Percentiles rank a stretch among this genome's conserved stretches.
These are phyloP conservation scores for Podaxis mareebaensis DNA, from an alignment of 768 basidiomycete species.

Conservation along the genomic window DNA sequence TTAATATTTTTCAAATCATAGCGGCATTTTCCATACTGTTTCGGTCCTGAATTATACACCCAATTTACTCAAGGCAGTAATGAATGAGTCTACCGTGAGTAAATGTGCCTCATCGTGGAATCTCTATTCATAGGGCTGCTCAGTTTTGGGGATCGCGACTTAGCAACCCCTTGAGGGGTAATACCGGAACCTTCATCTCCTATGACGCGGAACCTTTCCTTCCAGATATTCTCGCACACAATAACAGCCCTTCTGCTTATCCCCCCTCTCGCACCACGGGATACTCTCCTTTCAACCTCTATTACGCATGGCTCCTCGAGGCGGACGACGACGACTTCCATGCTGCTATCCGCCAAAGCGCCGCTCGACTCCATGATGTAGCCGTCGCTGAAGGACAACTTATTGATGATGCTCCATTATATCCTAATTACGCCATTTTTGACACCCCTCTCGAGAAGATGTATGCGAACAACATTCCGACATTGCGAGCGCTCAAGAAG, in stretches of 20 bases:
- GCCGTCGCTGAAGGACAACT: constrained; percentile 41
- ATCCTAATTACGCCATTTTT: constrained; percentile 61
- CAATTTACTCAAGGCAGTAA: constrained; percentile 37
- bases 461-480: constrained; percentile 49
- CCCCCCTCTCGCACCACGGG: constrained; percentile 39
- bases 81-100: constrained; percentile 41
- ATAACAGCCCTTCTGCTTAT: constrained; percentile 41
- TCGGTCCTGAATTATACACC: constrained; percentile 37
- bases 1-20: constrained; percentile 20
- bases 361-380: constrained; percentile 38
- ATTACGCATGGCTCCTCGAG: constrained; percentile 45
- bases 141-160: constrained; percentile 47
- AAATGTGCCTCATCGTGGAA: not conserved
- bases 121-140: not conserved
- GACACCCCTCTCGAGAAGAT: constrained; percentile 51
- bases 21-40: constrained; percentile 40
- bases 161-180: constrained; percentile 16
- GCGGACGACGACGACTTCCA: constrained; percentile 41
- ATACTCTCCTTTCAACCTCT: constrained; percentile 48
- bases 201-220: constrained; percentile 58
- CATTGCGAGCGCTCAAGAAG: constrained; percentile 40
- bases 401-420: constrained; percentile 39
- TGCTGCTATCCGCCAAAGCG: constrained; percentile 38
- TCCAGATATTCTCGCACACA: constrained; percentile 38
- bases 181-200: constrained; percentile 34